Evolutionary conservation across 2,329 filamentous ascomycete species (phyloP), one percentile per base, ranked within the genome.

Genomic region (Emericellopsis atlantica): DNA sequence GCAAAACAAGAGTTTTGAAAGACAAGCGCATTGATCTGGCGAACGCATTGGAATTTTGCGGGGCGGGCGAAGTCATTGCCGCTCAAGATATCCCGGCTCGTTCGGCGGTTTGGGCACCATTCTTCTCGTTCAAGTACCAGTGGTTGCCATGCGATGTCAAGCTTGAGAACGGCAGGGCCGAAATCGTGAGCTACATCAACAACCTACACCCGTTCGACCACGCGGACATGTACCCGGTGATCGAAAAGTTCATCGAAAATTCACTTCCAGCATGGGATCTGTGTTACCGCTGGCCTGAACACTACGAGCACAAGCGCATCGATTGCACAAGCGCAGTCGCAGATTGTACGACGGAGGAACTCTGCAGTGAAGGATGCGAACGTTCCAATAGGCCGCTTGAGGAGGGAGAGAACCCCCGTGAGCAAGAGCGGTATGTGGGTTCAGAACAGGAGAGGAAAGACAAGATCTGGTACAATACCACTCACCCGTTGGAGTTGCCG

Each of bases 121-220:
- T 33, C 11, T 32, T 46, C n/a, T 64, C 59, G 9, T 40, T 37
- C 4, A 42, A 38, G 4, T 66, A 56, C 33, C 67, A 70, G 43
- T 70, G 65, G 67, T 54, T 77, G 12, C 72, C 73, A 11, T 65
- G 64, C 38, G 64, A 72, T 4, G 58, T 76, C 14, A 50, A 54
- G 72, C 35, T 50, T 54, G 2, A 53, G 56, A 52, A 59, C 8
- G 56, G 54, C 3, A 49, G 44, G 5, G 56, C 61, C 10, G 60
- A 52, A 14, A 66, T 75, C 22, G 57, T 57, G 4, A 70, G 66
- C 46, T 74, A 75, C 48, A 62, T 74, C 52, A 74, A 74, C 51
- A 74, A 73, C 45, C 50, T 73, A 1, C 69, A 74, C 44, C 71
- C 71, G 0, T 22, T 44, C 1, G 39, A 57, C 3, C 57, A 70